These are phyloP conservation scores for Kregervanrija delftensis DNA, from an alignment of 805 yeast species.

Conservation along the genomic window DNA sequence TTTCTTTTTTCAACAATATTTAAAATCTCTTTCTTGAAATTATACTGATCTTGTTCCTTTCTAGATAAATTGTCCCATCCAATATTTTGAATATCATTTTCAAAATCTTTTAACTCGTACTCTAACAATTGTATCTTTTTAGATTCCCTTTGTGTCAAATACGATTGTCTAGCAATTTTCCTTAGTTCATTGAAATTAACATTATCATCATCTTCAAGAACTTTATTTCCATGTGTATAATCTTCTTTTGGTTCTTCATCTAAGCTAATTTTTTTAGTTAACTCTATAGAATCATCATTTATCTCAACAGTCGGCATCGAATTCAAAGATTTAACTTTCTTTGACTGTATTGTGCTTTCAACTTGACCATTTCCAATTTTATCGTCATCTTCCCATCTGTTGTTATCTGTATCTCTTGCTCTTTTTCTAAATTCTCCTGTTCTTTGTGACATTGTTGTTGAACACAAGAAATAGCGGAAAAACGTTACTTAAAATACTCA, in stretches of 20 bases:
- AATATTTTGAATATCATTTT: conserved; percentile 39
- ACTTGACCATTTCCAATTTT: no score
- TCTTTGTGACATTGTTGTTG: no score
- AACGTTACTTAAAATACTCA: no score
- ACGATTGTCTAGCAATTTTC: conserved; percentile 41
- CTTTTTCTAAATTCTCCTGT: no score
- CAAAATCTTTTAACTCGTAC: conserved; percentile 42
- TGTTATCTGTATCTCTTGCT: no score
- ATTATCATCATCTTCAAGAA: conserved; percentile 7
- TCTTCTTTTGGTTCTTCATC: not conserved
- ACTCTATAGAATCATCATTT: not conserved
- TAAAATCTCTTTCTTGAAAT: conserved; percentile 43
- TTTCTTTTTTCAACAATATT: conserved; percentile 35
- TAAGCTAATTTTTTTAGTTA: conserved; percentile 1
- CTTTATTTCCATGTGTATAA: conserved; percentile 3
- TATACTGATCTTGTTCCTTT: conserved; percentile 45
- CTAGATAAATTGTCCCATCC: conserved; percentile 50
- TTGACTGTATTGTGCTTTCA: no score
- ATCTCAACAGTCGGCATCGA: no score
- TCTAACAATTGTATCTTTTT: conserved; percentile 36
- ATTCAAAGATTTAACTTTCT: no score
- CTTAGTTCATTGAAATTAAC: conserved; percentile 29
- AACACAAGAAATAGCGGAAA: no score
- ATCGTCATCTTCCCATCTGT: no score
- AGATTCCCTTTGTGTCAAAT: conserved; percentile 41